Evolutionary conservation across 1,139 yeast genomes (phyloP), one percentile per base, ranked within the genome.

Genomic region (Martiniozyma asiatica): DNA sequence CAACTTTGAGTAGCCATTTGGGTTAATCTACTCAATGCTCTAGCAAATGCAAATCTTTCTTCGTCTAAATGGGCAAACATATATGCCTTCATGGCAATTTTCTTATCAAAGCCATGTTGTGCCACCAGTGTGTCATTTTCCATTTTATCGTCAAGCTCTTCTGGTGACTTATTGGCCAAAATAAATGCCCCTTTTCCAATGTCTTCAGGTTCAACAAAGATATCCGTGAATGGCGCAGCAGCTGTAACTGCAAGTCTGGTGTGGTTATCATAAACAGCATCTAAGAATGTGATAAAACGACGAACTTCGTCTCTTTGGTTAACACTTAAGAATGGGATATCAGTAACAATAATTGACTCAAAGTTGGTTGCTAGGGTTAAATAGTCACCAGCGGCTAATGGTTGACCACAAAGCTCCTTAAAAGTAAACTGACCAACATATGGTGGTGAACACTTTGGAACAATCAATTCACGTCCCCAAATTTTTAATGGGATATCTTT

Each of bases 1-100:
- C 98, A 89, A 33, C 80, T 94, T 25, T 76, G 76, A 5, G 94
- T 79, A 43, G 94, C 78, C 96, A 89, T 89, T 46, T 89, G 97
- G 31, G 89, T 68, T 42, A 89, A 63, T 51, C 98, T 69, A 43
- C 92, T 77, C 39, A 89, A 62, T 0, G 97, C 96, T 49, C 98
- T 67, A 1, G 96, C 94, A 62, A 87, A 89, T 11, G 98, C 98
- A 61, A 89, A 89, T 53, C 78, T 70, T 56, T 89, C 98, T 54
- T 89, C 98, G 51, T 85, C 97, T 6, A 79, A 59, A 26, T 79
- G 65, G 28, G 65, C 80, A 58, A 89, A 87, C 73, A 84, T 73
- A 21, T 79, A 61, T 1, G 92, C 80, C 50, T 76, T 73, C 42
- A 76, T 68, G n/a, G 89, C 82, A 32, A 78, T 62, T 40, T 73